These are phyloP conservation scores for Tritrichomonas foetus DNA, from an alignment of 208 protist genomes.

Conservation along the genomic window DNA sequence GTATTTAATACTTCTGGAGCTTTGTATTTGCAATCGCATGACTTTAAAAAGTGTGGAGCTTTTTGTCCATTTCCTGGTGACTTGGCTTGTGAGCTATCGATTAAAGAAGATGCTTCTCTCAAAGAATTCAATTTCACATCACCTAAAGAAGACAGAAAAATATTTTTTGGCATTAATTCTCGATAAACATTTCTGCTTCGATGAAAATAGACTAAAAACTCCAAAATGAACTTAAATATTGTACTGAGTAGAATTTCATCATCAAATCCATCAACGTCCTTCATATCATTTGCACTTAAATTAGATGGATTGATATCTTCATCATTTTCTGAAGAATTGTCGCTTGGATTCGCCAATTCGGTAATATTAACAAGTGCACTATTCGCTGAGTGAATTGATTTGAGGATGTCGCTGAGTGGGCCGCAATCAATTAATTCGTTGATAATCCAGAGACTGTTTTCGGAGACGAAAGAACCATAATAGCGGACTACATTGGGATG, in stretches of 20 bases:
- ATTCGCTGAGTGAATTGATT: background rate
- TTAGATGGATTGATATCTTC: no score
- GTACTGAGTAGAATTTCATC: background rate
- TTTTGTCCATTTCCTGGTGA: background rate
- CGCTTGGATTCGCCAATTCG: no score
- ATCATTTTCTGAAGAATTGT: no score
- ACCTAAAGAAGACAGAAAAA: background rate
- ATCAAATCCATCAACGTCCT: background rate
- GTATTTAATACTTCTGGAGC: background rate
- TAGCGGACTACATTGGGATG: background rate
- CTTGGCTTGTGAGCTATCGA: background rate
- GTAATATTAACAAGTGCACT: no score
- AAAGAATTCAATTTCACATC: background rate
- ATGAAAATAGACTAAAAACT: background rate
- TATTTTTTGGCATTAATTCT: background rate
- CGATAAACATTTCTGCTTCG: background rate
- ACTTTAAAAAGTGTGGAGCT: background rate
- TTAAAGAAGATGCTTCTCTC: background rate
- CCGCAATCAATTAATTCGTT: constrained; percentile 7
- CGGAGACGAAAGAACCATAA: constrained; percentile 21
- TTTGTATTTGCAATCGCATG: background rate
- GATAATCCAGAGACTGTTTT: background rate
- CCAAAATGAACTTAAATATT: background rate
- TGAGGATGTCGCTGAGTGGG: background rate
- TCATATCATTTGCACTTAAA: no score